Base-by-base conservation (phyloP, 2,329 filamentous ascomycete genomes). In the Leptosphaerulina australis region DNA sequence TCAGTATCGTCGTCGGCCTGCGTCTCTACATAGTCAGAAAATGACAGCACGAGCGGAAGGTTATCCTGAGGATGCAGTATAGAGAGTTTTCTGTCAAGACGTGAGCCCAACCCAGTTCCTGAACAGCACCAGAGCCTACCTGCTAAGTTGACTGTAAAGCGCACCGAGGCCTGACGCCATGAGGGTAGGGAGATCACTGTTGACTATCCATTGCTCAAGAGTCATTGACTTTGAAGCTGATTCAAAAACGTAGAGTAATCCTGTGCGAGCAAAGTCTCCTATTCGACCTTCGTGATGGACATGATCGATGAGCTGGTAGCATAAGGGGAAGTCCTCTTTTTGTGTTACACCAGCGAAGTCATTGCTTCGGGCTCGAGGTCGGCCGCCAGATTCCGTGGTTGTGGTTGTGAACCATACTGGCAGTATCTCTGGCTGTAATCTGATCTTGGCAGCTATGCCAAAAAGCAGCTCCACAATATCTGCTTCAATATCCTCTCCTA, bases 141-240 rank as follows among this genome's bases (percentile, higher is more conserved):
- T 81, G 70, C 84, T 86, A 52, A 88, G 74, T 63, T 88, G 84
- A 63, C 85, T 88, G 70, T 88, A 88, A 66, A 80, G 83, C 8
- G 85, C 94, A 12, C 94, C 94, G 0, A 99, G 77, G 0, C 94
- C 94, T 0, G 91, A 97, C 3, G 94, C 94, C 94, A 99, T 97
- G 58, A 97, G 79, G 0, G 94, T 97, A 10, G 94, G 94, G 43
- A 99, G 79, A 70, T 99, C 94, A 71, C 93, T 97, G 69, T 96
- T 92, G 36, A 97, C 91, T 58, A 99, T 90, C 94, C 94, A 99
- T 66, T 91, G 89, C 75, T 99, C 94, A 51, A 99, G 74, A 1
- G 86, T 83, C 15, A 86, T 83, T 0, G 91, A 96, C 59, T 85
- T 88, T 0, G 91, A 93, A 0, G 93, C 91, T 0, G 91, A 90